Base-by-base conservation (phyloP, 805 yeast genomes). In the Candida succiphila region DNA sequence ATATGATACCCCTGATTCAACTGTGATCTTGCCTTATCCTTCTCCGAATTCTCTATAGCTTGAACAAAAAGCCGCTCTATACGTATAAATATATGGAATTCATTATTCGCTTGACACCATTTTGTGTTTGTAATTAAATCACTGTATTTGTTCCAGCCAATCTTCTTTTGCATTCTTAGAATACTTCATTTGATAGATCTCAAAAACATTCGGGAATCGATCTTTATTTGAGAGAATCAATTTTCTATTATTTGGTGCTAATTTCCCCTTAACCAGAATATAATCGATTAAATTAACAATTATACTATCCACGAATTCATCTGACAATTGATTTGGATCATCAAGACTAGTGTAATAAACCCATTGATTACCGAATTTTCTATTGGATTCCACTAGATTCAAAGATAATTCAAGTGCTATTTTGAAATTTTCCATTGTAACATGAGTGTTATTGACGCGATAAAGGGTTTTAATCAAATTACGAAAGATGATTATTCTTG, bases 201-300 rank as follows among this genome's bases (percentile, higher is more conserved):
- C 43, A 28, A 32, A 37, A 3, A 51, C 39, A 14, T 37, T 37
- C 4, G 62, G 62, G 35, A 56, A 56, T 10, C 51, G 36, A 10
- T 39, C 51, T 2, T 41, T 45, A 32, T 54, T 54, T 26, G 60
- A 50, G 27, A 57, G 20, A 7, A 50, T 46, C n/a, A 56, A 34
- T 2, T 34, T 39, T n/a, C 37, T 43, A 14, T 32, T 23, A 1
- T 46, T 31, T 7, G 55, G 47, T 0, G 51, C 48, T 4, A 72
- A 45, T 37, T 74, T 75, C 0, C 77, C 81, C 39, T 65, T 70
- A 24, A 76, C 43, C 14, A 73, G 46, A 35, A 68, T 71, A 36
- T 69, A 71, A 39, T 72, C 78, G 27, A 72, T 65, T n/a, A 76
- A 43, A 2, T 71, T 52, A 12, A 69, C 56, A 30, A 74, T 49